Base-by-base conservation (phyloP, 495 filamentous ascomycete genomes). In the Glutinoglossum americanum region DNA sequence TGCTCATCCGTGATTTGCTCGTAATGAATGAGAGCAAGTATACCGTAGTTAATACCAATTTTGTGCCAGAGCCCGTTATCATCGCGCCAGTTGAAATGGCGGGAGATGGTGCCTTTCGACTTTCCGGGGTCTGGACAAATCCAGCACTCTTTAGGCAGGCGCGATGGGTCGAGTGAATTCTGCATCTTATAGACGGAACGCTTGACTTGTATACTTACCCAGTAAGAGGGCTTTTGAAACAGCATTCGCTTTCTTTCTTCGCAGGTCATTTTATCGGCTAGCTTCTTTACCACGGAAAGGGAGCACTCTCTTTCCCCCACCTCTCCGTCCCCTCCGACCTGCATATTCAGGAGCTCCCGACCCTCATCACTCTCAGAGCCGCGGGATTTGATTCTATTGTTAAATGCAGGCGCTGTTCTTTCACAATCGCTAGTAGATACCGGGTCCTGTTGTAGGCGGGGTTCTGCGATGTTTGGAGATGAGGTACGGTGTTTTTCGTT, bases 1-100 rank as follows among this genome's bases (percentile, higher is more conserved):
- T 68, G 65, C n/a, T 61, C 60, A 7, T 62, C 59, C 6, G 63
- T 68, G 49, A 71, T 32, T 0, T 57, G 47, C n/a, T 57, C 15
- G 1, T 61, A 15, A n/a, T 48, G 44, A 4, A 48, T 48, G 4
- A n/a, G 44, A 5, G 44, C 5, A n/a, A 48, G 15, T 4, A 48
- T 48, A 6, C 44, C 44, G 44, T 48, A 48, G 23, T 48, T 48
- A 6, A 48, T n/a, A 15, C 17, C 4, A n/a, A 48, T 6, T 6
- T 19, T 25, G 44, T 48, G 44, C n/a, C n/a, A n/a, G 4, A 25
- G 44, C 17, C 6, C 4, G 44, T n/a, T n/a, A 6, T 48, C 6
- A 4, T 48, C 44, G 17, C 23, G 15, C 44, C 44, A 48, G 5
- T 4, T 48, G 15, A 48, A 48, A 6, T n/a, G 6, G 17, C 44